Evolutionary conservation across 2,329 filamentous ascomycete genomes (phyloP).

Genomic region (Ampelomyces quisqualis): DNA sequence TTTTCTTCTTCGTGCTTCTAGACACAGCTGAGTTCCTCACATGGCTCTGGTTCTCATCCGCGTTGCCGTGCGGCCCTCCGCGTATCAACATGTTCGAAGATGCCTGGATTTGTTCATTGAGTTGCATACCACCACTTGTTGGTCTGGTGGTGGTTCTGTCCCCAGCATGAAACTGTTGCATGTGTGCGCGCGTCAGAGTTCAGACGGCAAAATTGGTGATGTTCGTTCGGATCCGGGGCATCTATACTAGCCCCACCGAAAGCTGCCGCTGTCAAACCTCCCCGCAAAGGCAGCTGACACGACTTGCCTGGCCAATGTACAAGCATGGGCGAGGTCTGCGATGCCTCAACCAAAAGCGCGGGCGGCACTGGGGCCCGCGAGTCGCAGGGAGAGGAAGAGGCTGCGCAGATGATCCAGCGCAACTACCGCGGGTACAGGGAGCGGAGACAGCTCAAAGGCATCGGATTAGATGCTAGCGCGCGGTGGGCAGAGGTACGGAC

Average conservation of each 20-base stretch:
- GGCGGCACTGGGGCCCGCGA: slow-evolving; percentile 1
- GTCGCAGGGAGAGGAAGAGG: slow-evolving; percentile 28
- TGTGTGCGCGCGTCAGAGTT: no score
- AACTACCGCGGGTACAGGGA: slow-evolving; percentile 76
- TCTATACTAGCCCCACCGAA: neutral
- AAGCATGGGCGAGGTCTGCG: slow-evolving; percentile 11
- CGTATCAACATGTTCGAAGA: no score
- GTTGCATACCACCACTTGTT: no score
- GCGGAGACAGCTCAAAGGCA: slow-evolving; percentile 68
- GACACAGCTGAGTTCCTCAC: no score
- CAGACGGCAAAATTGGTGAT: neutral
- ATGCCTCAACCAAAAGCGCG: slow-evolving; percentile 8
- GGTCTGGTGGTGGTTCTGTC: no score
- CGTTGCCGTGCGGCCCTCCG: no score
- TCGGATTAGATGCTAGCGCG: slow-evolving; percentile 67
- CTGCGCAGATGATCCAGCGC: slow-evolving; percentile 50
- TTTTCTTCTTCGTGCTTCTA: no score
- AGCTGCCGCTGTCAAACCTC: neutral
- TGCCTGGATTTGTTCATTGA: no score
- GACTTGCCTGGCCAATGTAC: neutral
- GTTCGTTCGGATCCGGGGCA: no score
- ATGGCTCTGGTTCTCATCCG: no score
- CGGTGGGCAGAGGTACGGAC: slow-evolving; percentile 68
- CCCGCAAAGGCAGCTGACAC: neutral
- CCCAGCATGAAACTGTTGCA: no score